phyloP scores from a whole-genome alignment of 2,329 filamentous ascomycete genomes.

The Ophiocordyceps camponoti-saundersi region DNA sequence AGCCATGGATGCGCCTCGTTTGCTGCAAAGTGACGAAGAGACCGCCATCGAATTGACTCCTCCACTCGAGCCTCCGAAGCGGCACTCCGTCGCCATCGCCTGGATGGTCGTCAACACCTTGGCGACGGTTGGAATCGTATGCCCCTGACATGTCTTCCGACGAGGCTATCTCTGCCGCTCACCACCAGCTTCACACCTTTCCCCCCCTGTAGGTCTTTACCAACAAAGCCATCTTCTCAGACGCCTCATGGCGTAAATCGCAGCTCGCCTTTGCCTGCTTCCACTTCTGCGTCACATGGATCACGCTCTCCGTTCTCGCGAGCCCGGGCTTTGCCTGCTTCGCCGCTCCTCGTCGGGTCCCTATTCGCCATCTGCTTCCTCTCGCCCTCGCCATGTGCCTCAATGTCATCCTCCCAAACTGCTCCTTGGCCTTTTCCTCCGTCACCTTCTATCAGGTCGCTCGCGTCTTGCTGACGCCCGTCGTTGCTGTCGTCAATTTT shows the following conservation, averaged over 20 bases:
- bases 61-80: neutral
- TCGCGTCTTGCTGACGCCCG: constrained; percentile 48
- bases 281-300: constrained; percentile 50
- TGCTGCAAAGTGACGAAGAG: neutral
- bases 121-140: constrained; percentile 45
- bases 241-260: constrained; percentile 40
- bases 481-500: constrained; percentile 47
- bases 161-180: neutral
- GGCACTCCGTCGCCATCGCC: constrained; percentile 7
- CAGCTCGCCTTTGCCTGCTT: constrained; percentile 52
- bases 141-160: constrained; percentile 4
- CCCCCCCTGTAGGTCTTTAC: constrained; percentile 39
- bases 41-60: neutral
- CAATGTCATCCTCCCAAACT: constrained; percentile 52
- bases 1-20: too few relatives aligned
- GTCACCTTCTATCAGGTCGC: constrained; percentile 57
- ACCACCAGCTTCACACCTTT: constrained; percentile 2
- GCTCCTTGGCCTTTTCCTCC: constrained; percentile 49
- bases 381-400: constrained; percentile 50
- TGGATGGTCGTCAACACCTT: constrained; percentile 47
- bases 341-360: constrained; percentile 32
- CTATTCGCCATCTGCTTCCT: constrained; percentile 40
- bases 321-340: constrained; percentile 42
- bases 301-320: constrained; percentile 45
- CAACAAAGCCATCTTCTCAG: constrained; percentile 53